phyloP scores from a whole-genome alignment of 179 eudicot genomes.

The Camellia oleifera region DNA sequence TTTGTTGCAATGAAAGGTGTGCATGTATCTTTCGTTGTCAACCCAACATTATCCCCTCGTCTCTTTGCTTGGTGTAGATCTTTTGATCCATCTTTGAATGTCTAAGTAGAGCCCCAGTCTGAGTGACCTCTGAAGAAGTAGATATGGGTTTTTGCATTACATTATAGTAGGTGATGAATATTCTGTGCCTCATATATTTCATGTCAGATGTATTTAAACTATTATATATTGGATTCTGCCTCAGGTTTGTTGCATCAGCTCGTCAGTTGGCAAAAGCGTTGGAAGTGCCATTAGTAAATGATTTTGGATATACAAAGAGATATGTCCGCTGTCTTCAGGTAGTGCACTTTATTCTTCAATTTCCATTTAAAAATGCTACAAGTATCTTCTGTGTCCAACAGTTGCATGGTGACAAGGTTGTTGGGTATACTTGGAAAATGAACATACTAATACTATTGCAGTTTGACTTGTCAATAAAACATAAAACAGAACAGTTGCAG shows the following conservation, averaged over 20 bases:
- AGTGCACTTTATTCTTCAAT: slow-evolving; percentile 10
- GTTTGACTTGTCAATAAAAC: not conserved
- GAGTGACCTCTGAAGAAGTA: not conserved
- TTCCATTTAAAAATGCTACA: not conserved
- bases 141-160: no score
- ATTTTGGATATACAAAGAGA: slow-evolving; percentile 93
- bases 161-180: not conserved
- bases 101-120: not conserved
- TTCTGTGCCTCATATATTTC: not conserved
- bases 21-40: not conserved
- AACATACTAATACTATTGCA: not conserved
- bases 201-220: not conserved
- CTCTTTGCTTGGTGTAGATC: not conserved
- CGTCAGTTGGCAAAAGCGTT: slow-evolving; percentile 85
- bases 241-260: slow-evolving; percentile 94
- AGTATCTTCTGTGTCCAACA: not conserved
- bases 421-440: not conserved
- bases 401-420: not conserved
- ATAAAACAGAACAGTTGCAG: not conserved
- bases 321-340: slow-evolving; percentile 99
- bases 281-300: slow-evolving; percentile 95
- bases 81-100: not conserved
- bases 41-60: not conserved
- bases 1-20: not conserved
- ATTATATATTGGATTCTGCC: slow-evolving; percentile 3